Evolutionary conservation across 1,284 basidiomycete genomes (phyloP), one percentile per base, ranked within the genome.

Genomic region (Nidula niveotomentosa): DNA sequence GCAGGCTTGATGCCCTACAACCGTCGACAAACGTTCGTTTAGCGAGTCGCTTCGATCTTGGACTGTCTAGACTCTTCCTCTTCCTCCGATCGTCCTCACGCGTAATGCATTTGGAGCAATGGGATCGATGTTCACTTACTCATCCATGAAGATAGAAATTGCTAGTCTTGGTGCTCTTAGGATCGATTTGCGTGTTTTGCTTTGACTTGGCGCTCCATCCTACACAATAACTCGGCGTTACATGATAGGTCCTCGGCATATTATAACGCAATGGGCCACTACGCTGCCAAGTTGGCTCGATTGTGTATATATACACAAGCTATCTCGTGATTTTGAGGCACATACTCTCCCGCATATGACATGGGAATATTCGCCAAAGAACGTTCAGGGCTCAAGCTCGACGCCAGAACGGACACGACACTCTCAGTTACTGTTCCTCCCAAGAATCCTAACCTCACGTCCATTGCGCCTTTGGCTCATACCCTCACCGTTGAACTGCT

Each of bases 391-490:
- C 39, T 41, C 39, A 41, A 41, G 39, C 39, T 41, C 39, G 39
- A 41, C 2, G 2, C 12, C 2, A 41, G 69, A 10, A 72, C 65
- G 23, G 62, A 69, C 58, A 70, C 70, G 3, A 65, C 64, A 13
- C 53, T 64, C 45, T 71, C 70, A 6, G 66, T 69, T 47, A 67
- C 70, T 47, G 66, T 72, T 30, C 60, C 67, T 13, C 65, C 69
- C 4, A 62, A 62, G 41, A 67, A 64, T 48, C 57, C 65, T 8
- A 62, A 72, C 48, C 68, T 71, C 51, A 55, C 62, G 4, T 65
- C 63, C 35, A 54, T 70, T 35, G 65, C 63, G 1, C 60, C 66
- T 13, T 63, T 56, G 36, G 69, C 69, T 2, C 71, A 74, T 54
- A 69, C 64, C 4, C 52, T 68, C n/a, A 47, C n/a, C 2, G 49